Percentiles rank a stretch among this genome's conserved stretches.
phyloP scores from a whole-genome alignment of 2,329 filamentous ascomycete species.

The Epichloe glyceriae region DNA sequence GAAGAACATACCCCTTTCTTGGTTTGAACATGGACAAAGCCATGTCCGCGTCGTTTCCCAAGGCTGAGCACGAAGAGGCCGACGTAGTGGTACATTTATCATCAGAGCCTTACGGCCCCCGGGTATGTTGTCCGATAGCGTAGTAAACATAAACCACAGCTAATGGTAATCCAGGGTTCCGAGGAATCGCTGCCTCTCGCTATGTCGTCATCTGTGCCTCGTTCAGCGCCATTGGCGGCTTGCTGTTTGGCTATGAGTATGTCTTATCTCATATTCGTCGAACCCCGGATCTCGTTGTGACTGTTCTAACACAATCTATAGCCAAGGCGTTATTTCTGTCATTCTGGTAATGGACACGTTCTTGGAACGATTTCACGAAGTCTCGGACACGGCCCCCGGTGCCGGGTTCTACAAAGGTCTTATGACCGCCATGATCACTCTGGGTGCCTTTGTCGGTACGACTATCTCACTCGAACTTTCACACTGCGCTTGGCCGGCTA shows the following conservation, averaged over 20 bases:
- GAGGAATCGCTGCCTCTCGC: slow-evolving; percentile 18
- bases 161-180: slow-evolving; percentile 12
- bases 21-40: slow-evolving; percentile 4
- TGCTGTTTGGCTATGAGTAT: slow-evolving; percentile 24
- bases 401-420: slow-evolving; percentile 26
- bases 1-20: too few relatives aligned
- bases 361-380: slow-evolving; percentile 18
- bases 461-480: background rate
- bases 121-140: slow-evolving; percentile 5
- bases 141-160: background rate
- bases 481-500: too few relatives aligned
- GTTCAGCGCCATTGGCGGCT: slow-evolving; percentile 24
- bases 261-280: background rate
- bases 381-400: slow-evolving; percentile 21
- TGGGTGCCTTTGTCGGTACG: slow-evolving; percentile 31
- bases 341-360: slow-evolving; percentile 25
- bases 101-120: slow-evolving; percentile 14
- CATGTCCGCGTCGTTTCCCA: slow-evolving; percentile 5
- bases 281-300: background rate
- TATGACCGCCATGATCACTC: slow-evolving; percentile 35
- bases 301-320: background rate
- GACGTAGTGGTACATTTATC: slow-evolving; percentile 8
- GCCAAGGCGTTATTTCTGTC: slow-evolving; percentile 27
- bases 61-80: slow-evolving; percentile 12
- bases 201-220: slow-evolving; percentile 21